Evolutionary conservation across 768 basidiomycete species (phyloP).

Genomic region (Megacollybia marginata): DNA sequence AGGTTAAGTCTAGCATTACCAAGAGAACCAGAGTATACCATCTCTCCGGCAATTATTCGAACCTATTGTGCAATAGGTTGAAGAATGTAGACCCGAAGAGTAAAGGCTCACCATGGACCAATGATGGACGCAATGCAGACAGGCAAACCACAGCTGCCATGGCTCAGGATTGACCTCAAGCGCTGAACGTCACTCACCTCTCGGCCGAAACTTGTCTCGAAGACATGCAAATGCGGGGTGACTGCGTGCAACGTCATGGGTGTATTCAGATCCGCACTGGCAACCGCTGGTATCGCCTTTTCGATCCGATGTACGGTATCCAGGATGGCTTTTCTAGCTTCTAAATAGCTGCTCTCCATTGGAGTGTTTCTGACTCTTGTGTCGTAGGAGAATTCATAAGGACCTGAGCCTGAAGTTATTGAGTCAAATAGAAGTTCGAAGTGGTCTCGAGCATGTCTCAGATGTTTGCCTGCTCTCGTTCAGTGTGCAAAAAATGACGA

Average conservation of each 20-base stretch:
- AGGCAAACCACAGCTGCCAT: constrained; percentile 70
- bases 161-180: neutral
- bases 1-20: constrained; percentile 3
- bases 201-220: constrained; percentile 75
- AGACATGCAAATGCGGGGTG: constrained; percentile 68
- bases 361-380: constrained; percentile 70
- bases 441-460: constrained; percentile 82
- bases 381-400: constrained; percentile 67
- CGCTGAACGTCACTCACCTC: constrained; percentile 41
- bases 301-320: constrained; percentile 52
- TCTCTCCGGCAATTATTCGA: constrained; percentile 77
- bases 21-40: constrained; percentile 26
- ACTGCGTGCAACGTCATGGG: constrained; percentile 72
- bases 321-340: constrained; percentile 50
- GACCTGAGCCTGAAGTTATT: constrained; percentile 35
- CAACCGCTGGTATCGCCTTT: constrained; percentile 37
- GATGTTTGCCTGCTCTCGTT: constrained; percentile 59
- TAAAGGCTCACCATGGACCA: constrained; percentile 71
- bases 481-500: constrained; percentile 1
- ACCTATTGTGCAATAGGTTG: constrained; percentile 35
- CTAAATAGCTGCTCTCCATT: constrained; percentile 64
- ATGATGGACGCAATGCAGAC: constrained; percentile 81
- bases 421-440: constrained; percentile 61
- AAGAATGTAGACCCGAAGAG: constrained; percentile 1
- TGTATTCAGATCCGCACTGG: constrained; percentile 40